phyloP scores from a whole-genome alignment of 2,329 filamentous ascomycete genomes.

The Trichocomaceae sp. region DNA sequence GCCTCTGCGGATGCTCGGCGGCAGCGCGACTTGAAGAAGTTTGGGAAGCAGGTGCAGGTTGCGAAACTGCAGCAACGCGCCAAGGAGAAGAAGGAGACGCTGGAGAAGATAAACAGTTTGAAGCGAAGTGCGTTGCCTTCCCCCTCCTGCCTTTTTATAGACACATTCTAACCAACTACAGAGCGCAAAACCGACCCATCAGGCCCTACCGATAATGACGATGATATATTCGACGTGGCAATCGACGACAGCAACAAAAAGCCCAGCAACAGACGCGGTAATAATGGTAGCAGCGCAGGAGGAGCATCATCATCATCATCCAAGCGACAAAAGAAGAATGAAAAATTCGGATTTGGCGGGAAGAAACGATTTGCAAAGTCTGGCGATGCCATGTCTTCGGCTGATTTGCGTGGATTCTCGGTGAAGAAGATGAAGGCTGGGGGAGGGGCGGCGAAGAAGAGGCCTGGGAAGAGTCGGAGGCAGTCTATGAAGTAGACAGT shows the following conservation, averaged over 20 bases:
- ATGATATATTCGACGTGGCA: constrained; percentile 85
- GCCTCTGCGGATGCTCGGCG: constrained; percentile 84
- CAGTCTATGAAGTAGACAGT: constrained; percentile 24
- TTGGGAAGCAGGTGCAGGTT: constrained; percentile 95
- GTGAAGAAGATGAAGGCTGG: constrained; percentile 74
- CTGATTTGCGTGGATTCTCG: constrained; percentile 74
- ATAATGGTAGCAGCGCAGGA: constrained; percentile 19
- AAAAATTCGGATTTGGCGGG: constrained; percentile 91
- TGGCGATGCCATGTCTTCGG: constrained; percentile 74
- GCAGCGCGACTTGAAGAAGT: constrained; percentile 95
- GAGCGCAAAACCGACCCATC: constrained; percentile 67
- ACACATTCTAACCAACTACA: constrained; percentile 32
- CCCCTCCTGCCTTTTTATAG: neutral
- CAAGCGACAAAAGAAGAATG: constrained; percentile 90
- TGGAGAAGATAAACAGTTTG: constrained; percentile 90
- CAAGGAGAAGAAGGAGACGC: constrained; percentile 83
- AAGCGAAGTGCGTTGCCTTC: constrained; percentile 76
- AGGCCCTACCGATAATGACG: constrained; percentile 61
- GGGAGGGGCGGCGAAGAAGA: constrained; percentile 32
- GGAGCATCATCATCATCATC: constrained; percentile 35
- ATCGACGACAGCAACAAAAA: constrained; percentile 64
- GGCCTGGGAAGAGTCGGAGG: constrained; percentile 48
- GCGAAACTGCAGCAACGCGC: constrained; percentile 91
- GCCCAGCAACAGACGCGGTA: constrained; percentile 42
- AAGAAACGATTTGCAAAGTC: constrained; percentile 93